These are phyloP conservation scores for Haplographium delicatum DNA, from an alignment of 495 filamentous ascomycete species.

Conservation along the genomic window DNA sequence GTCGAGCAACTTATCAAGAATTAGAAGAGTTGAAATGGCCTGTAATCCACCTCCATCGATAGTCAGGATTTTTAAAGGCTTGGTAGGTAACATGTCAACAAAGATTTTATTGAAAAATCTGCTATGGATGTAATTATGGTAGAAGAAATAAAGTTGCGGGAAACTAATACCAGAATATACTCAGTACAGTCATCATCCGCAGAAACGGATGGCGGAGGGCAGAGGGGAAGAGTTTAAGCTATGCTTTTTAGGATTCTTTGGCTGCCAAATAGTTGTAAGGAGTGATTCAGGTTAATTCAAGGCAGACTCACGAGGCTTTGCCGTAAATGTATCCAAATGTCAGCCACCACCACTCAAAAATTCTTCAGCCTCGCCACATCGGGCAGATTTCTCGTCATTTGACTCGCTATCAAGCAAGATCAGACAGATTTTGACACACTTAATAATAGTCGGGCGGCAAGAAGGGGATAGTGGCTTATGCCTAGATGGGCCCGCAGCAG, in stretches of 20 bases:
- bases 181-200: too few species aligned
- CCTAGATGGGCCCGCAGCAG: too few species aligned
- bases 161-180: too few species aligned
- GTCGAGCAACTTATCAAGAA: constrained; percentile 14
- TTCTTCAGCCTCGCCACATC: constrained; percentile 5
- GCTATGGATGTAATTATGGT: background rate
- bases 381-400: background rate
- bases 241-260: background rate
- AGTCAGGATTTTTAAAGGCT: constrained; percentile 21
- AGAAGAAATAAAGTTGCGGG: too few species aligned
- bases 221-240: constrained; percentile 3
- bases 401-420: too few species aligned
- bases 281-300: background rate
- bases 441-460: constrained; percentile 4
- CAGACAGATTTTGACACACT: too few species aligned
- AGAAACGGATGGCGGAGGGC: constrained; percentile 1
- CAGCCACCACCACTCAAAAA: constrained; percentile 2
- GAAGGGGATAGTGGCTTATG: too few species aligned
- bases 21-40: constrained; percentile 15
- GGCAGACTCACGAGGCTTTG: constrained; percentile 2
- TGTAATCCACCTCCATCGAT: constrained; percentile 22
- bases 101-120: constrained; percentile 2
- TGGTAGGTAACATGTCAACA: constrained; percentile 13
- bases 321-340: background rate
- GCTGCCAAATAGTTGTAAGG: too few species aligned